Evolutionary conservation across 768 basidiomycete species (phyloP).

Genomic region (Mycena latifolia): DNA sequence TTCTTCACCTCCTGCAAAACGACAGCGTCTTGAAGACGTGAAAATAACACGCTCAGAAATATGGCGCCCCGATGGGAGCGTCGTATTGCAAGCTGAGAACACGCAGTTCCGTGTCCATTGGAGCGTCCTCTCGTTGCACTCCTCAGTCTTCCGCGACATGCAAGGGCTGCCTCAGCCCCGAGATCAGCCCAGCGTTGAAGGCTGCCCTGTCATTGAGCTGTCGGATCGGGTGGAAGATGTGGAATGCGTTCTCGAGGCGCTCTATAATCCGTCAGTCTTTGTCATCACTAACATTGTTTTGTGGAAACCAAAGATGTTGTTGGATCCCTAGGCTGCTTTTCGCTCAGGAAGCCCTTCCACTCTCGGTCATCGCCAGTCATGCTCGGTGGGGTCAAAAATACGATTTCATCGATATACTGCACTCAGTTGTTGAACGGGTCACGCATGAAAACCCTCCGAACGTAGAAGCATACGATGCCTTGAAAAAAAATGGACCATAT

Average conservation of each 20-base stretch:
- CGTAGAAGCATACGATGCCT: slow-evolving; percentile 24
- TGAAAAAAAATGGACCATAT: slow-evolving; percentile 9
- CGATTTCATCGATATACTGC: slow-evolving; percentile 17
- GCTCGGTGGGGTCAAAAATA: slow-evolving; percentile 23
- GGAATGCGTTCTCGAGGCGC: slow-evolving; percentile 23
- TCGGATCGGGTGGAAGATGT: slow-evolving; percentile 31
- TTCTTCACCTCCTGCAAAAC: slow-evolving; percentile 5
- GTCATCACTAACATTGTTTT: not conserved
- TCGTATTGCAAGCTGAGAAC: slow-evolving; percentile 33
- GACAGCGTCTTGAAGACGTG: not conserved
- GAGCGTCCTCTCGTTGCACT: slow-evolving; percentile 35
- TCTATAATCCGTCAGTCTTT: slow-evolving; percentile 34
- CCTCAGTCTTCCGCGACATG: slow-evolving; percentile 34
- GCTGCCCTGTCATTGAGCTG: slow-evolving; percentile 34
- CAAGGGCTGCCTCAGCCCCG: slow-evolving; percentile 27
- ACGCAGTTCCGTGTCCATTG: slow-evolving; percentile 40
- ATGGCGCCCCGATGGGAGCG: slow-evolving; percentile 39
- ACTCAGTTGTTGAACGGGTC: slow-evolving; percentile 20
- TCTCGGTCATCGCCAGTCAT: slow-evolving; percentile 10
- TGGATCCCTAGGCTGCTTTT: slow-evolving; percentile 9
- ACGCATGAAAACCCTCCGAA: slow-evolving; percentile 25
- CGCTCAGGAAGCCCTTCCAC: slow-evolving; percentile 3
- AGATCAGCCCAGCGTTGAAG: slow-evolving; percentile 29
- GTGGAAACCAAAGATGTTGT: no score
- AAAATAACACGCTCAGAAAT: slow-evolving; percentile 26